A percentile compares a stretch with the other conserved stretches of the same genome.
phyloP scores from a whole-genome alignment of 768 basidiomycete genomes.

The Tulasnella sp. region DNA sequence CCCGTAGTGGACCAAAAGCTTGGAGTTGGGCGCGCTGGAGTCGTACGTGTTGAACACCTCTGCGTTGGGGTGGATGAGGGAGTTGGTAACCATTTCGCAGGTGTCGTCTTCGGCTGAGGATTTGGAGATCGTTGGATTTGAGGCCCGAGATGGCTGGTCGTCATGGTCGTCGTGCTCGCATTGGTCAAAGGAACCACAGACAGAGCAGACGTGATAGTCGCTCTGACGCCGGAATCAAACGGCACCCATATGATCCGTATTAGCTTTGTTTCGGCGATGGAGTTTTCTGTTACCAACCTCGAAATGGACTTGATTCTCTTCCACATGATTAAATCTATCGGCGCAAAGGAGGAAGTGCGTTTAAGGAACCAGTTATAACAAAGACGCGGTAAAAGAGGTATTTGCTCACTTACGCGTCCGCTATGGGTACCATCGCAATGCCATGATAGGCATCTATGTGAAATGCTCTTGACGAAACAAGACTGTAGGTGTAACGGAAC shows the following conservation, averaged over 20 bases:
- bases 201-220: slow-evolving; percentile 63
- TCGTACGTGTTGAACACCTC: slow-evolving; percentile 72
- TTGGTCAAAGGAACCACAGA: slow-evolving; percentile 59
- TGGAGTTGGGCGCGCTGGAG: slow-evolving; percentile 55
- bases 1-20: slow-evolving; percentile 62
- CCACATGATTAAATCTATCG: slow-evolving; percentile 61
- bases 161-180: slow-evolving; percentile 56
- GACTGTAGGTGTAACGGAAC: slow-evolving; percentile 46
- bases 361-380: background rate
- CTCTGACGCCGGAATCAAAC: slow-evolving; percentile 37
- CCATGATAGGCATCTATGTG: slow-evolving; percentile 74
- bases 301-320: slow-evolving; percentile 63
- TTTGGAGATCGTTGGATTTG: background rate
- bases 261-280: background rate
- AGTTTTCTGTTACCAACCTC: slow-evolving; percentile 43
- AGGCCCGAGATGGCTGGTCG: background rate
- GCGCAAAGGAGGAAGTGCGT: background rate
- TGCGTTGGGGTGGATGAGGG: slow-evolving; percentile 39
- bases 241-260: background rate
- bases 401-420: slow-evolving; percentile 55
- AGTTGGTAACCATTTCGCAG: slow-evolving; percentile 60
- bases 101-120: slow-evolving; percentile 25
- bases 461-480: slow-evolving; percentile 79
- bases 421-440: slow-evolving; percentile 75
- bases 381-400: background rate